Base-by-base conservation (phyloP, 768 basidiomycete species). In the Leucosporidium creatinivorum region DNA sequence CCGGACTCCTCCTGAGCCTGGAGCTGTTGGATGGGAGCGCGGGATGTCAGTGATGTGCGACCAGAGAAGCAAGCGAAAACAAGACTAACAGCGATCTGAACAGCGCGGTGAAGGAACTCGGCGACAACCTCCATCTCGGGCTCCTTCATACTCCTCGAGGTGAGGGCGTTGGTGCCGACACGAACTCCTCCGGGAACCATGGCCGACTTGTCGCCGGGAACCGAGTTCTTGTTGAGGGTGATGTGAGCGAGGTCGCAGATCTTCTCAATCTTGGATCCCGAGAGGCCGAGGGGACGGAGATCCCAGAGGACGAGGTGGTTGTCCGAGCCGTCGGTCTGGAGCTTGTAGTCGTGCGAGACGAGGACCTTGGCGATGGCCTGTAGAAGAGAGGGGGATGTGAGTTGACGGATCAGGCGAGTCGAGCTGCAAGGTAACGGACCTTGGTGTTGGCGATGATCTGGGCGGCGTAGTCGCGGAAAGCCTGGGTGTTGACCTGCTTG, bases 221-320 rank as follows among this genome's bases (percentile, higher is more conserved):
- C 94, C 57, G 93, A 91, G 79, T 98, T 98, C 81, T 97, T 80
- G 78, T 81, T 80, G 80, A 97, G 91, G 39, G 93, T 97, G 78
- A 98, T 96, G 66, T 91, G 91, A 79, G 91, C 86, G 60, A 96
- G 83, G 78, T 98, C 94, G 79, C 96, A 96, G 74, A 99, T 85
- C 83, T 96, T 97, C 83, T 97, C 94, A 66, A 99, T 86, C 81
- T 98, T 98, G 82, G 87, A 89, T 59, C 96, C 96, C n/a, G 96
- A 97, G 77, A 98, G 81, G 58, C 91, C 89, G 70, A 96, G 83
- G 36, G 96, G 96, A 47, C 96, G 86, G 69, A 76, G 85, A 77
- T 98, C 96, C 94, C 93, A 97, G 58, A 99, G 88, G 58, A 98
- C 87, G 72, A 98, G 86, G 79, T 99, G 96, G 83, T 91, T 98